A percentile compares a stretch with the other conserved stretches of the same genome.
Evolutionary conservation across 768 basidiomycete genomes (phyloP).

Genomic region (Collybia sordida): DNA sequence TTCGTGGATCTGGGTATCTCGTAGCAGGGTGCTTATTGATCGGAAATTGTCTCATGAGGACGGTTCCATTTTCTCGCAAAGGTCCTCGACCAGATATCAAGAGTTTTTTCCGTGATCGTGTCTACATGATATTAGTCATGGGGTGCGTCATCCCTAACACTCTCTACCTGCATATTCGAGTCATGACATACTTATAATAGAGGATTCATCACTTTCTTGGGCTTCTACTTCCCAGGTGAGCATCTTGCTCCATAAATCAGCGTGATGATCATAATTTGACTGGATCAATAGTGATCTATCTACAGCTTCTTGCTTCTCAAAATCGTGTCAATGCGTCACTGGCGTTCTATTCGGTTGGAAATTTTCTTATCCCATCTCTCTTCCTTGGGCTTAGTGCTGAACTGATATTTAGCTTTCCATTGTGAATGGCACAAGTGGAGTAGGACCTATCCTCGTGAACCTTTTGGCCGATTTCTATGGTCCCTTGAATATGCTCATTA

Average conservation of each 20-base stretch:
- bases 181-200: no score
- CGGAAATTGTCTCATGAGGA: constrained; percentile 26
- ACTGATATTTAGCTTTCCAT: constrained; percentile 5
- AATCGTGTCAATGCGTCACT: neutral
- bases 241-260: no score
- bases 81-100: constrained; percentile 19
- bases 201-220: no score
- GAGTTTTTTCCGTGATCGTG: constrained; percentile 29
- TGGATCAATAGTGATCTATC: neutral
- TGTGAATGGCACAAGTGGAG: constrained; percentile 2
- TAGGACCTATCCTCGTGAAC: constrained; percentile 2
- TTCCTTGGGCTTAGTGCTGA: no score
- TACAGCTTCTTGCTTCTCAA: constrained; percentile 5
- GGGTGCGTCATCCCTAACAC: constrained; percentile 19
- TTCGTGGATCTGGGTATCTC: constrained; percentile 28
- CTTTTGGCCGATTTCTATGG: constrained; percentile 4
- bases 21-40: constrained; percentile 21
- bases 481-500: constrained; percentile 35
- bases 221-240: constrained; percentile 12
- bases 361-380: neutral
- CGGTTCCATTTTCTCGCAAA: constrained; percentile 8
- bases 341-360: constrained; percentile 9
- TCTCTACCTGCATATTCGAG: neutral
- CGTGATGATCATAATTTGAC: constrained; percentile 11
- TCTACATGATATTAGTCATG: constrained; percentile 25